phyloP scores from a whole-genome alignment of 768 basidiomycete genomes.

The Podaxis sp. region DNA sequence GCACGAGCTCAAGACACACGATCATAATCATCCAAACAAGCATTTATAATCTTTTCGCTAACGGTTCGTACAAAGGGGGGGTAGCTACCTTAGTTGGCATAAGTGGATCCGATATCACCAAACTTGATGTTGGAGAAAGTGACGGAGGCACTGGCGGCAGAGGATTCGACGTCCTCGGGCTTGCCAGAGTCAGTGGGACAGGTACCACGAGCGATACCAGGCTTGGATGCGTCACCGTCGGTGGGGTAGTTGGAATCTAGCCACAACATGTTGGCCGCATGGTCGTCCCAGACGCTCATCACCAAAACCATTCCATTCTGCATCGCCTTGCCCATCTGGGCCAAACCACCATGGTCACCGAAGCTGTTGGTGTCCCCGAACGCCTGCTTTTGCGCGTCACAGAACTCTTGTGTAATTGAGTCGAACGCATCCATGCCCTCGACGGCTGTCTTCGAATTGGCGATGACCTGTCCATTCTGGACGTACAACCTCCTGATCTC shows the following conservation, averaged over 20 bases:
- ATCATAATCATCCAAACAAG: background rate
- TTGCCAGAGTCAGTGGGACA: conserved; percentile 39
- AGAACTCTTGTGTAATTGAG: conserved; percentile 21
- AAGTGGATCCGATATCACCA: conserved; percentile 25
- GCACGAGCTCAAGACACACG: background rate
- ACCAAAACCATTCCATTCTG: conserved; percentile 7
- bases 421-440: conserved; percentile 14
- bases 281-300: conserved; percentile 31
- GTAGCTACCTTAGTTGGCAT: conserved; percentile 2
- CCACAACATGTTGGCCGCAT: conserved; percentile 14
- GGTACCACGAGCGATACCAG: conserved; percentile 35
- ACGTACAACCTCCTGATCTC: conserved; percentile 24
- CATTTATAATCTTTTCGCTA: background rate
- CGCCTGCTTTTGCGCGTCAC: conserved; percentile 15
- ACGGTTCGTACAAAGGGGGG: background rate
- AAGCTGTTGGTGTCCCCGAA: conserved; percentile 21
- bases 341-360: conserved; percentile 4
- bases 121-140: conserved; percentile 42
- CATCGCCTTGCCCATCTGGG: conserved; percentile 1
- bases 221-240: conserved; percentile 18
- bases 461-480: conserved; percentile 23
- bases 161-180: conserved; percentile 35
- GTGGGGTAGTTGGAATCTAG: conserved; percentile 7
- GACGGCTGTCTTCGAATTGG: conserved; percentile 20
- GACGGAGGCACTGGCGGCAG: conserved; percentile 22